phyloP scores from a whole-genome alignment of 2,329 filamentous ascomycete genomes.

The Aspergillus ochraceoroseus region DNA sequence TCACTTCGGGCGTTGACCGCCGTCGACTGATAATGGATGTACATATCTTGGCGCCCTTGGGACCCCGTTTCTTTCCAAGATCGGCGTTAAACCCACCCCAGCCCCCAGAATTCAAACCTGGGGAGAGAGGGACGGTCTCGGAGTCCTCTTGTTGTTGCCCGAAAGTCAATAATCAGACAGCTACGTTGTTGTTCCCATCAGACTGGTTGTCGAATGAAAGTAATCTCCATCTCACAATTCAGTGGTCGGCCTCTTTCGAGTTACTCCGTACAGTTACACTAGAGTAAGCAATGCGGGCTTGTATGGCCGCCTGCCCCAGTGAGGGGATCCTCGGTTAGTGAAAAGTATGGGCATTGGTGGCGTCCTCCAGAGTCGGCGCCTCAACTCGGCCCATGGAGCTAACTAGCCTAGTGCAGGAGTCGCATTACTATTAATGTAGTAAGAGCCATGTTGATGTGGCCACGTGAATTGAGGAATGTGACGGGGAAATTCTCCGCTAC shows the following conservation, averaged over 20 bases:
- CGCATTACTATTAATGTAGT: neutral
- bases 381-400: neutral
- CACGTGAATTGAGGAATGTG: constrained; percentile 12
- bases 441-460: neutral
- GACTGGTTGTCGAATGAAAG: too few relatives aligned
- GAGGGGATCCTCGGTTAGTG: neutral
- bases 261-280: constrained; percentile 14
- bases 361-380: neutral
- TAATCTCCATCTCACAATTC: too few relatives aligned
- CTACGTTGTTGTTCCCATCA: too few relatives aligned
- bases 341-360: neutral
- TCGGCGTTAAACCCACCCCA: too few relatives aligned
- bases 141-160: too few relatives aligned
- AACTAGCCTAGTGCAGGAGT: neutral
- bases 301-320: constrained; percentile 5
- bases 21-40: too few relatives aligned
- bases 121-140: too few relatives aligned
- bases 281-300: constrained; percentile 2
- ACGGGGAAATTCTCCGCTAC: constrained; percentile 4
- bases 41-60: too few relatives aligned
- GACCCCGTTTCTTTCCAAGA: too few relatives aligned
- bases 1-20: neutral
- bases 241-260: too few relatives aligned
- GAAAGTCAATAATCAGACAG: too few relatives aligned
- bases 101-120: too few relatives aligned